Conservation (phyloP, 2,329 filamentous ascomycete genomes). For the Cryphonectria naterciae region DNA sequence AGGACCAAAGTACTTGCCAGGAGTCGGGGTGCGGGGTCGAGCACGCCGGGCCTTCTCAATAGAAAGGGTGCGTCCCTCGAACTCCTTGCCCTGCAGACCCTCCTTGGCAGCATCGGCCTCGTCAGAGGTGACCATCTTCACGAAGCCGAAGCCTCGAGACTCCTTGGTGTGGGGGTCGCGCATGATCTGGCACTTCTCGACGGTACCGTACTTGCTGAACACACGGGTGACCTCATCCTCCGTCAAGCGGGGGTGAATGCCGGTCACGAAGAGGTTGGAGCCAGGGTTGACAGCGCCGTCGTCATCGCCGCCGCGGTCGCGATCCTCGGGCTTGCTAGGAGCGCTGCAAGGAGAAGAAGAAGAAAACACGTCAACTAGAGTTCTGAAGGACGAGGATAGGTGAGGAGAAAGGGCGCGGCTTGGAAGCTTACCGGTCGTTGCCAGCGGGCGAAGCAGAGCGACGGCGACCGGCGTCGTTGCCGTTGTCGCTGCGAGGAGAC, state of each 20-base stretch:
- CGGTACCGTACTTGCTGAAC: constrained; percentile 98
- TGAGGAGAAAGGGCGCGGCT: constrained; percentile 28
- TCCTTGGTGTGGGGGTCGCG: constrained; percentile 97
- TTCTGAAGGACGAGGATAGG: too few species aligned
- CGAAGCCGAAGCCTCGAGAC: constrained; percentile 97
- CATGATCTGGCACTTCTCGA: constrained; percentile 99
- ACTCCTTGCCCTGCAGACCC: constrained; percentile 89
- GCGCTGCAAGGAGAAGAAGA: constrained; percentile 38
- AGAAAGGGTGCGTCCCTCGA: constrained; percentile 93
- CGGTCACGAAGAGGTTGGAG: constrained; percentile 98
- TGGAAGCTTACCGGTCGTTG: constrained; percentile 51
- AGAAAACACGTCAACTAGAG: too few species aligned
- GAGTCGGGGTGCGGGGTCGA: constrained; percentile 92
- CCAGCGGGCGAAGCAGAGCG: constrained; percentile 66
- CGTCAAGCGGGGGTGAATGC: constrained; percentile 89
- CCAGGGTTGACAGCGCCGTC: constrained; percentile 86
- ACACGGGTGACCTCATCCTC: constrained; percentile 92
- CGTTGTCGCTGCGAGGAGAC: constrained; percentile 68
- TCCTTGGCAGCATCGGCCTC: constrained; percentile 97
- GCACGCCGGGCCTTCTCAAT: constrained; percentile 98
- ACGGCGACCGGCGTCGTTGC: constrained; percentile 58
- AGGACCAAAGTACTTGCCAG: constrained; percentile 98
- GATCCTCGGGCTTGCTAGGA: constrained; percentile 53
- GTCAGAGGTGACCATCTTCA: constrained; percentile 96
- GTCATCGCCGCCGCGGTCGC: constrained; percentile 50